Conservation (phyloP, 2,329 filamentous ascomycete species). For the Fusarium floridanum region DNA sequence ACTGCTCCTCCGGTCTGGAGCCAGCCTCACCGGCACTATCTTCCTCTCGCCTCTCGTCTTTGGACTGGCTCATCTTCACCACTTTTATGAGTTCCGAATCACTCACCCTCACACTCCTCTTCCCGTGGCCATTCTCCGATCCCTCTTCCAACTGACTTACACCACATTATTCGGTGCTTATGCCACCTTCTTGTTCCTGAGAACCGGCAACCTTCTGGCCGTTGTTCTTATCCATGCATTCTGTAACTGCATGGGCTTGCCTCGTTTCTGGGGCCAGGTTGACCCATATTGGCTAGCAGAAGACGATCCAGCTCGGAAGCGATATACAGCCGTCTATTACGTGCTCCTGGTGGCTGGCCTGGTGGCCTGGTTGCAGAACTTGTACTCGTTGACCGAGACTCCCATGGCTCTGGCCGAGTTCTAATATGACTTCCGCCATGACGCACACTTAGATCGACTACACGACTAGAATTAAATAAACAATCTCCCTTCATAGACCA, state of each 20-base stretch:
- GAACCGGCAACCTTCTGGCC: constrained; percentile 84
- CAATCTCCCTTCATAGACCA: constrained; percentile 20
- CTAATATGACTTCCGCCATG: constrained; percentile 31
- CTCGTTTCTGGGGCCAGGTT: constrained; percentile 85
- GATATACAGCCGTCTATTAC: constrained; percentile 87
- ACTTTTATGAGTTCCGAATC: constrained; percentile 93
- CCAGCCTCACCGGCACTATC: constrained; percentile 71
- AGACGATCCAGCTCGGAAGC: constrained; percentile 36
- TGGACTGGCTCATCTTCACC: constrained; percentile 92
- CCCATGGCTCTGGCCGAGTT: constrained; percentile 48
- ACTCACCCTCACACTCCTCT: constrained; percentile 79
- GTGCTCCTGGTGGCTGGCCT: constrained; percentile 78
- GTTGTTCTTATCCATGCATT: constrained; percentile 85
- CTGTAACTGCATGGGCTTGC: constrained; percentile 93
- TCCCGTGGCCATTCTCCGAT: constrained; percentile 74
- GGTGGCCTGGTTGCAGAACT: constrained; percentile 74
- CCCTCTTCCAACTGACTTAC: constrained; percentile 87
- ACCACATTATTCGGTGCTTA: constrained; percentile 95
- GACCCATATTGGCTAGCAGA: constrained; percentile 61
- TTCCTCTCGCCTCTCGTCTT: constrained; percentile 91
- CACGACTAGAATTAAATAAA: not conserved
- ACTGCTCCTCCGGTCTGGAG: constrained; percentile 79
- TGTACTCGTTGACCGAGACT: constrained; percentile 79
- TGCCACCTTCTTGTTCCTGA: constrained; percentile 87
- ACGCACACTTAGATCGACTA: not conserved